Base-by-base conservation (phyloP, 1,284 basidiomycete genomes). In the Tetrapyrgos nigripes region DNA sequence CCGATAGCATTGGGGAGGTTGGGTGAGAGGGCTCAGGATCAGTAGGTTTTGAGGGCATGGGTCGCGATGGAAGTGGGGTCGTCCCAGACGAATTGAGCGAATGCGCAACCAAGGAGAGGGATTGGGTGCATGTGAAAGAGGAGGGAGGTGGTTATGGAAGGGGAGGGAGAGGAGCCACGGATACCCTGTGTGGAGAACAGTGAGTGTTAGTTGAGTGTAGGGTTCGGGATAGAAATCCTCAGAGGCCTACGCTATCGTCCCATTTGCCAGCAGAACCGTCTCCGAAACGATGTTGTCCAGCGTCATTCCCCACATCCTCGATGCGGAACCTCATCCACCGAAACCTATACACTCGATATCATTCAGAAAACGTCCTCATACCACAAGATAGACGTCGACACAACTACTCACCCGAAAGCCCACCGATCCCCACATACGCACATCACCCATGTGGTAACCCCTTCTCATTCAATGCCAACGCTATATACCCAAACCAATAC, bases 101-200 rank as follows among this genome's bases (percentile, higher is more conserved):
- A 75, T 2, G 75, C 78, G 11, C 73, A n/a, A n/a, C n/a, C 68
- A 3, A 71, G 71, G 1, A 69, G 27, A 3, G 80, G 80, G 10
- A 73, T 74, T 2, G 75, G 62, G 59, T 77, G 76, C 1, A 81
- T 84, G 27, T 70, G 68, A 57, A 81, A 74, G 35, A 75, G 77
- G 51, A 79, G 74, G 1, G 78, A 75, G 21, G 81, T 81, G 13
- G 78, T 76, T 49, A 83, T 81, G 2, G 79, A 82, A 59, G 81
- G 80, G 2, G 80, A 82, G 3, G 76, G 68, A 0, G 75, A 80
- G 2, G 81, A 74, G 2, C 83, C 83, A n/a, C 81, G 76, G 55
- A 84, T 68, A 9, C 75, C 81, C 79, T 81, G 45, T 43, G 17
- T 27, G 8, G 31, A 33, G 14, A 14, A 8, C 31, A 8, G 31